Conservation (phyloP, 306 rosid species). For the Prunus salicina region DNA sequence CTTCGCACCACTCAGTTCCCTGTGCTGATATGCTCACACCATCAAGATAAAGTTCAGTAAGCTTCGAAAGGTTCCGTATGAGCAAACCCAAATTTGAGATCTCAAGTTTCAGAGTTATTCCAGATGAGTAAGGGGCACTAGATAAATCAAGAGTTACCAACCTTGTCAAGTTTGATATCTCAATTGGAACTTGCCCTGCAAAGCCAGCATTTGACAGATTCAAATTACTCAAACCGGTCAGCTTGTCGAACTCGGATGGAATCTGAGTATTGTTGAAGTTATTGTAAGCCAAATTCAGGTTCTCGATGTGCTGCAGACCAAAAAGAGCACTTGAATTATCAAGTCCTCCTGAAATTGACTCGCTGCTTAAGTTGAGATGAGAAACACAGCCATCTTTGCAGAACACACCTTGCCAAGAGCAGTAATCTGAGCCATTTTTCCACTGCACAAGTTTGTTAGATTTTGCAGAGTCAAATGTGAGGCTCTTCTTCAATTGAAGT, state of each 20-base stretch:
- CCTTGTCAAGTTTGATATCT: slow-evolving; percentile 12
- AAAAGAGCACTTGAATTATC: slow-evolving; percentile 23
- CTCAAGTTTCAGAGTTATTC: no score
- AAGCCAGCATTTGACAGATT: slow-evolving; percentile 31
- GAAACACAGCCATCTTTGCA: slow-evolving; percentile 26
- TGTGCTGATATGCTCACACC: slow-evolving; percentile 35
- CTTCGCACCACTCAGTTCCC: slow-evolving; percentile 45
- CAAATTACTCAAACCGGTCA: slow-evolving; percentile 11
- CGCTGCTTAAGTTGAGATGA: slow-evolving; percentile 22
- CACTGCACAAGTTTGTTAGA: slow-evolving; percentile 34
- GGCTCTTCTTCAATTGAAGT: slow-evolving; percentile 40
- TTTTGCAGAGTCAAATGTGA: background rate
- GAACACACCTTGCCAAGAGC: slow-evolving; percentile 46
- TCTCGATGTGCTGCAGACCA: slow-evolving; percentile 2
- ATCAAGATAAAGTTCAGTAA: slow-evolving; percentile 43
- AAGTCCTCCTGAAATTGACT: slow-evolving; percentile 6
- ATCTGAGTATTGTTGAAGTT: slow-evolving; percentile 7
- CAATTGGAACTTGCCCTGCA: slow-evolving; percentile 16
- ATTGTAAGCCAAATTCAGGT: slow-evolving; percentile 27
- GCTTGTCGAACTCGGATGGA: slow-evolving; percentile 13
- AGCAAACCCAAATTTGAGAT: background rate
- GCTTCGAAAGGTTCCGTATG: slow-evolving; percentile 23
- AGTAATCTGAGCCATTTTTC: slow-evolving; percentile 37
- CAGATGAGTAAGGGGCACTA: no score
- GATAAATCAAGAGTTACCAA: slow-evolving; percentile 38